Base-by-base conservation (phyloP, 768 basidiomycete genomes). In the Phanerochaete carnosa region DNA sequence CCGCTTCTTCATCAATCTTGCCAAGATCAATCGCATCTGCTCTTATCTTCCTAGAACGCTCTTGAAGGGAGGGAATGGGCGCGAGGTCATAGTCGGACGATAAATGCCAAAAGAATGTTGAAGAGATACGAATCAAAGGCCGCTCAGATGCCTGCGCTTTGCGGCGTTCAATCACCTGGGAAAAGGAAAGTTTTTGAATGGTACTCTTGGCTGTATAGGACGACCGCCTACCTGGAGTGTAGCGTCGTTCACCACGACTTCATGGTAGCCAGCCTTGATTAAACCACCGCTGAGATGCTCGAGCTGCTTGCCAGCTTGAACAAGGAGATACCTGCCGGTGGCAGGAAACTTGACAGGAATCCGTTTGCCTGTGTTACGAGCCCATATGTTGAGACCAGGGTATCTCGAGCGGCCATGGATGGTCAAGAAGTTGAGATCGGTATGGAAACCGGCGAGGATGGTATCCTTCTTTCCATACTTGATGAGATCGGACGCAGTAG, bases 81-180 rank as follows among this genome's bases (percentile, higher is more conserved):
- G 73, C 76, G n/a, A 95, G 80, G 55, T 91, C 86, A 60, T 83
- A 85, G 71, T 95, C 92, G 1, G 94, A 94, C 0, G 87, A 92
- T 13, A 97, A 80, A 69, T 95, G 94, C 90, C 91, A 96, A 79
- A 97, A 97, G 74, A 95, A 95, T 0, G 95, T 98, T 1, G 93
- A 95, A 2, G 94, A 95, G 64, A 98, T 95, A n/a, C 95, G 88
- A 65, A 95, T 92, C 35, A 90, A 77, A 13, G 95, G 95, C n/a
- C 95, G 86, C 57, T 84, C 80, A 1, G 93, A 87, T 61, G 76
- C 78, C 61, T 82, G 77, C 12, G 65, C 64, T 65, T 80, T 87
- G 45, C 90, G 82, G 55, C 77, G 75, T 57, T 84, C 80, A 53
- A 95, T 85, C 16, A 83, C 79, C 89, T 93, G 55, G 12, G 55